phyloP scores from a whole-genome alignment of 192 early-diverging fungal species.

The Phycomyces blakesleeanus region DNA sequence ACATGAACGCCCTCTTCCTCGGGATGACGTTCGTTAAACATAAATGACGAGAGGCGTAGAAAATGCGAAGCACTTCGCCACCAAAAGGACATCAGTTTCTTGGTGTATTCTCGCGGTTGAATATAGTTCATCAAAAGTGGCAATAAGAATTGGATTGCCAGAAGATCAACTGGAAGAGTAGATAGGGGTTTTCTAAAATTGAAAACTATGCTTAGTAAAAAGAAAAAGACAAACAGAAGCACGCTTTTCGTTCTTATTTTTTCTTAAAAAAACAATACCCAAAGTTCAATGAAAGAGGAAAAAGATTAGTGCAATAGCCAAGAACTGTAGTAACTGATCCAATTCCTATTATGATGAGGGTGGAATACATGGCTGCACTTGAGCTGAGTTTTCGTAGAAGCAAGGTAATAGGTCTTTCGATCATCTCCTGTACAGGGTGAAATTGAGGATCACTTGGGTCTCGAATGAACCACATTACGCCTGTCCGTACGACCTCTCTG shows the following conservation, averaged over 20 bases:
- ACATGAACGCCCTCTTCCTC: constrained; percentile 74
- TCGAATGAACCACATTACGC: constrained; percentile 97
- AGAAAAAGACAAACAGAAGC: too few relatives aligned
- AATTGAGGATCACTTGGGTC: constrained; percentile 96
- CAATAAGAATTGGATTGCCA: constrained; percentile 72
- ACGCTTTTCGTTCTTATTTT: too few relatives aligned
- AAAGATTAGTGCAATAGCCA: constrained; percentile 33
- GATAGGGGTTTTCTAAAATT: constrained; percentile 45
- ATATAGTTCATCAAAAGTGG: constrained; percentile 60
- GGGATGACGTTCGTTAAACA: constrained; percentile 66
- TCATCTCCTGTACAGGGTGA: constrained; percentile 89
- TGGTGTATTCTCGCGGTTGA: constrained; percentile 55
- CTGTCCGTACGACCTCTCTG: constrained; percentile 81
- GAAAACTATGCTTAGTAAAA: too few relatives aligned
- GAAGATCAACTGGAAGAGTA: constrained; percentile 73
- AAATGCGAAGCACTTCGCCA: constrained; percentile 64
- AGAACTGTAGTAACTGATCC: constrained; percentile 53
- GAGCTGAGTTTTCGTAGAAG: constrained; percentile 82
- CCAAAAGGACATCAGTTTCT: constrained; percentile 56
- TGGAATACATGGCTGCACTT: constrained; percentile 82
- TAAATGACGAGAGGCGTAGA: constrained; percentile 77
- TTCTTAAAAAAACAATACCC: constrained; percentile 40
- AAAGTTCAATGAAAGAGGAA: constrained; percentile 63
- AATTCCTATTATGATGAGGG: constrained; percentile 70
- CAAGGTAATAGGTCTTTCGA: constrained; percentile 68